Evolutionary conservation across 179 eudicot species (phyloP), one percentile per base, ranked within the genome.

Genomic region (Silene noctiflora): DNA sequence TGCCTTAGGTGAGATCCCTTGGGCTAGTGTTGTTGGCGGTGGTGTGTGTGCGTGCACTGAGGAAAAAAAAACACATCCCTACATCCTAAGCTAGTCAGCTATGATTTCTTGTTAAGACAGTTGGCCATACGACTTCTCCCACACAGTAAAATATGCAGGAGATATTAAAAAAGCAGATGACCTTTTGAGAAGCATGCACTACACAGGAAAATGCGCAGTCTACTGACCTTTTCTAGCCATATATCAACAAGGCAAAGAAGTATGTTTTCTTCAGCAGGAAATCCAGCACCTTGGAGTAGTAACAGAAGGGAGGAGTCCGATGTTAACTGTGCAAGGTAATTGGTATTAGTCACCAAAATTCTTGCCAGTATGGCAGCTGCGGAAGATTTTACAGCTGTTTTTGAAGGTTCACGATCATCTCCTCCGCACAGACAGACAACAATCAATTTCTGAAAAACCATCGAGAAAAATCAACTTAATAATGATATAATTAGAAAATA

Each of bases 211-310:
- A 6, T 74, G 35, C 60, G 24, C 25, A 29, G 14, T 76, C 61
- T 53, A 81, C 83, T 85, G 66, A 95, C 99, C 96, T 95, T 93
- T 79, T 95, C 99, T 69, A 95, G 89, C 99, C 99, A 95, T 67
- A 88, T 76, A 69, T 95, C 99, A 83, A 91, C 93, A 76, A 95
- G 89, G 84, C 93, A 91, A 73, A 95, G 95, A 81, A 95, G 97
- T 72, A 95, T 72, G 77, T 88, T 95, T 74, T 95, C 96, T 64
- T 93, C 97, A 62, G 55, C 80, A 22, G 93, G 85, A 82, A 93
- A 87, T 51, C 99, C 99, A 19, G 87, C 84, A 68, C 84, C 85
- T 80, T 91, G 99, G 64, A 95, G 97, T 56, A 85, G 84, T 75
- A 79, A 75, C 76, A 86, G 68, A 31, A 93, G 86, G 35, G 91